A percentile compares a stretch with the other conserved stretches of the same genome.
phyloP scores from a whole-genome alignment of 2,329 filamentous ascomycete species.

The Neonectria coccinea region DNA sequence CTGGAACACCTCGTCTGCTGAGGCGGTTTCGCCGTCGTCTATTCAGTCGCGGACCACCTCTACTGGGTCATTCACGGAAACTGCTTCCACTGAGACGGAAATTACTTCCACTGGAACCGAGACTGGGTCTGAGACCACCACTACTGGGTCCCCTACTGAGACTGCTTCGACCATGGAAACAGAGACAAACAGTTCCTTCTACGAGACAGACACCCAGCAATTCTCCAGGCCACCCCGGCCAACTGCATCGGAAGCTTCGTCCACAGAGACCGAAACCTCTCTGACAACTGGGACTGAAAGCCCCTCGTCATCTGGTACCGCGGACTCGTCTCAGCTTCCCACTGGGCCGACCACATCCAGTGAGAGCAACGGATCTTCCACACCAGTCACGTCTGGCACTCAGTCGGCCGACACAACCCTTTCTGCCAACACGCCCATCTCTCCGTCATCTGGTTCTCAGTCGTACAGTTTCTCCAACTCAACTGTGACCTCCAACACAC shows the following conservation, averaged over 20 bases:
- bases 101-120: too few relatives aligned
- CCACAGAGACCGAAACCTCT: background rate
- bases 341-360: constrained; percentile 6
- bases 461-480: constrained; percentile 33
- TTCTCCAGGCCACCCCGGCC: background rate
- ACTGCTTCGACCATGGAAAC: constrained; percentile 9
- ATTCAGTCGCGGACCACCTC: constrained; percentile 18
- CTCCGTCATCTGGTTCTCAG: constrained; percentile 28
- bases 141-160: constrained; percentile 22
- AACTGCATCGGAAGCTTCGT: background rate
- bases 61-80: constrained; percentile 25
- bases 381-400: constrained; percentile 1
- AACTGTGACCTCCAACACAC: constrained; percentile 28
- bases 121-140: constrained; percentile 2
- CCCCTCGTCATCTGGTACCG: background rate
- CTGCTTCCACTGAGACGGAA: constrained; percentile 2
- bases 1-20: constrained; percentile 14
- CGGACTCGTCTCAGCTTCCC: background rate
- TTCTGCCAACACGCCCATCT: constrained; percentile 28
- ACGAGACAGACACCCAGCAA: background rate
- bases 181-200: background rate
- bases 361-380: constrained; percentile 7
- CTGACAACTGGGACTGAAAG: background rate
- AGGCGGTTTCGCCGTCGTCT: background rate
- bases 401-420: constrained; percentile 2